These are phyloP conservation scores for Globisporangium heterothallicum DNA, from an alignment of 352 stramenopile species.

Conservation along the genomic window DNA sequence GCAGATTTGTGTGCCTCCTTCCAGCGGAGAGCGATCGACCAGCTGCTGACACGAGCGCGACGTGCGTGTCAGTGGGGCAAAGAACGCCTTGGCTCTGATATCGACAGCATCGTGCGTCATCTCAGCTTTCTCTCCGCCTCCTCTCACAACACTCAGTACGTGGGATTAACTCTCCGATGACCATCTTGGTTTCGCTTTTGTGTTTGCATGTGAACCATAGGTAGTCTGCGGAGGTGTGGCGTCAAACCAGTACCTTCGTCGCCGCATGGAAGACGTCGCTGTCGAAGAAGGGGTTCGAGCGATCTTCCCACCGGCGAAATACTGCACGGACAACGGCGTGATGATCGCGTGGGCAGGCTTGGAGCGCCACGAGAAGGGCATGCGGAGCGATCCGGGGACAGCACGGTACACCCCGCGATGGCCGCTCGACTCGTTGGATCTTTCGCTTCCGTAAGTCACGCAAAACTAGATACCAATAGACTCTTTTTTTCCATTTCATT, in stretches of 20 bases:
- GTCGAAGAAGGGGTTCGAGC: slow-evolving; percentile 37
- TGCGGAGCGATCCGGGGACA: slow-evolving; percentile 43
- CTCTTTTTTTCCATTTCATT: too few relatives aligned
- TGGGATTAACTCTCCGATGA: too few relatives aligned
- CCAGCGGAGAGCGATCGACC: slow-evolving; percentile 59
- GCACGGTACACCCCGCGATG: slow-evolving; percentile 72
- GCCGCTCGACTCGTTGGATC: slow-evolving; percentile 60
- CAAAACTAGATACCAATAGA: neutral
- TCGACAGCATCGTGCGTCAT: slow-evolving; percentile 73
- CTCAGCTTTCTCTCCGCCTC: too few relatives aligned
- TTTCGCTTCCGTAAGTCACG: neutral
- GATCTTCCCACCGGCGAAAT: slow-evolving; percentile 60
- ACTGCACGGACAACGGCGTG: slow-evolving; percentile 98
- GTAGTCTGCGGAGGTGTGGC: slow-evolving; percentile 97
- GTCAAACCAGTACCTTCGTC: slow-evolving; percentile 93
- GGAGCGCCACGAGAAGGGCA: slow-evolving; percentile 47
- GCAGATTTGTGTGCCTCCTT: slow-evolving; percentile 94
- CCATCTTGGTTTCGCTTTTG: too few relatives aligned
- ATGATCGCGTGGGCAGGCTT: slow-evolving; percentile 95
- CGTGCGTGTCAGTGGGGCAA: slow-evolving; percentile 84
- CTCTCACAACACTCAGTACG: too few relatives aligned
- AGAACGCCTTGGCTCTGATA: slow-evolving; percentile 33
- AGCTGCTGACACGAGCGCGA: slow-evolving; percentile 70
- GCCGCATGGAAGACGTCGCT: slow-evolving; percentile 65
- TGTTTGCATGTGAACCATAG: slow-evolving; percentile 14